phyloP scores from a whole-genome alignment of 129 eudicot genomes.

The Dittrichia graveolens region DNA sequence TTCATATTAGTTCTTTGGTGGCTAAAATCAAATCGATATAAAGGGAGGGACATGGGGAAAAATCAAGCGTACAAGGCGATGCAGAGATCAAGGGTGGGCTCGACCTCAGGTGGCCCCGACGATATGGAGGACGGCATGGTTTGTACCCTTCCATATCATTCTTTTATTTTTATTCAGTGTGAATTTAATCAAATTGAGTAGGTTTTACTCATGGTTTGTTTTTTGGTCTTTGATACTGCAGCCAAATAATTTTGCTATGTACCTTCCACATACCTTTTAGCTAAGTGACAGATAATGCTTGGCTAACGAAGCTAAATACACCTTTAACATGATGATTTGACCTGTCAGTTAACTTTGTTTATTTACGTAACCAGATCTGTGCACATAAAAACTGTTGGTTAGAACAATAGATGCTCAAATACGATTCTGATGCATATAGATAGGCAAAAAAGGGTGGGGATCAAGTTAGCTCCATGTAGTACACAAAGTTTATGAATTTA shows the following conservation, averaged over 20 bases:
- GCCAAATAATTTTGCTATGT: no score
- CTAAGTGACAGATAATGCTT: no score
- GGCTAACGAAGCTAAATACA: background rate
- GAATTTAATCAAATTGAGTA: background rate
- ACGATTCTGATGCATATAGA: slow-evolving; percentile 17
- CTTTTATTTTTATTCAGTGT: background rate
- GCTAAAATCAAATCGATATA: background rate
- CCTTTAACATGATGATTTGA: background rate
- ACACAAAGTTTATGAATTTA: background rate
- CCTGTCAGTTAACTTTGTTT: background rate
- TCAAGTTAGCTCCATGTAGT: background rate
- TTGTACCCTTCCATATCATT: slow-evolving; percentile 73
- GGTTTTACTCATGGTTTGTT: background rate
- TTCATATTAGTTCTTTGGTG: no score
- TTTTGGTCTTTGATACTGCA: background rate
- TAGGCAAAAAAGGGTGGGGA: no score
- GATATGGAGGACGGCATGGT: slow-evolving; percentile 99
- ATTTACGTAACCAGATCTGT: background rate
- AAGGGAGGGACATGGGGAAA: slow-evolving; percentile 64
- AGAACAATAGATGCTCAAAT: background rate
- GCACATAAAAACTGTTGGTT: background rate
- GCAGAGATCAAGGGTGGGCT: slow-evolving; percentile 90
- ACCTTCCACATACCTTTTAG: no score
- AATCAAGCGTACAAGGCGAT: slow-evolving; percentile 98
- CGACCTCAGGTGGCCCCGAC: slow-evolving; percentile 71